A percentile compares a stretch with the other conserved stretches of the same genome.
These are phyloP conservation scores for Sporothrix inflata DNA, from an alignment of 2,329 filamentous ascomycete species.

Conservation along the genomic window DNA sequence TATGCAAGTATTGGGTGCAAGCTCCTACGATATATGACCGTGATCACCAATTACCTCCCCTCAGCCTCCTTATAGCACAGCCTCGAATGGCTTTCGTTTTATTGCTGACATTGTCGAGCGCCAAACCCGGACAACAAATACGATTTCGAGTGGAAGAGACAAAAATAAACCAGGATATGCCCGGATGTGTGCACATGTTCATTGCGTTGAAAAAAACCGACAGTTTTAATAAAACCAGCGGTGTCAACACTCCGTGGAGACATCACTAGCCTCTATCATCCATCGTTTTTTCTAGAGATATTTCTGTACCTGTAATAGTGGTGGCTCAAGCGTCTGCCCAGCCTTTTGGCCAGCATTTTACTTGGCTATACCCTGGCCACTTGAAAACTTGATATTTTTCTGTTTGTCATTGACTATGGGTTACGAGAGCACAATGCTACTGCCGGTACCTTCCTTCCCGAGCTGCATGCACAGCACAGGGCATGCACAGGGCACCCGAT, in stretches of 20 bases:
- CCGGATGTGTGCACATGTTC: not conserved
- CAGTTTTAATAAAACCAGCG: no score
- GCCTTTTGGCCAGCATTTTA: not conserved
- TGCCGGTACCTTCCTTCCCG: conserved; percentile 25
- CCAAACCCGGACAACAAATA: no score
- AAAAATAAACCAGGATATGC: not conserved
- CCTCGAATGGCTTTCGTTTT: not conserved
- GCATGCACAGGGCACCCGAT: conserved; percentile 25
- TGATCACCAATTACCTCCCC: no score
- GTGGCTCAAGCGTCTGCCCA: not conserved
- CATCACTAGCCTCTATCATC: not conserved
- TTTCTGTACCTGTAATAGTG: not conserved
- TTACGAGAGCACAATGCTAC: conserved; percentile 8
- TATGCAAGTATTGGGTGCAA: no score
- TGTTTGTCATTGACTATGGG: not conserved
- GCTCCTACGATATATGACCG: not conserved
- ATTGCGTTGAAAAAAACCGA: no score
- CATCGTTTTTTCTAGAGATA: not conserved
- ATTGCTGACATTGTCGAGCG: not conserved
- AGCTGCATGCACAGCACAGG: conserved; percentile 28
- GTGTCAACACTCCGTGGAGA: not conserved
- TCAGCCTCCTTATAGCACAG: not conserved
- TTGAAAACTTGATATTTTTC: not conserved
- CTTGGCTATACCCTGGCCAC: not conserved
- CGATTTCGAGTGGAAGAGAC: no score